Percentiles rank a stretch among this genome's conserved stretches.
Evolutionary conservation across 306 rosid genomes (phyloP).

Genomic region (Elaeagnus macrophylla): DNA sequence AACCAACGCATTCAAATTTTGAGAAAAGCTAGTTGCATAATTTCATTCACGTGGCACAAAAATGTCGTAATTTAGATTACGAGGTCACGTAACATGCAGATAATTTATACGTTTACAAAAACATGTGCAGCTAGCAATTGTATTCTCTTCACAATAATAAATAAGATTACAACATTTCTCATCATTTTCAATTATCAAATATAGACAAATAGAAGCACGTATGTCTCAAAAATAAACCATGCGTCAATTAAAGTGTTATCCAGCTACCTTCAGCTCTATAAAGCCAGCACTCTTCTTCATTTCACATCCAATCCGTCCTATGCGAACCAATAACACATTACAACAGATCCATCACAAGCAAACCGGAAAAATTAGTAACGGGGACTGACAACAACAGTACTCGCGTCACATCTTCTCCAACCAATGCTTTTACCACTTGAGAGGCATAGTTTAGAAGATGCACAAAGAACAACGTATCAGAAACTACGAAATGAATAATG

Average conservation of each 20-base stretch:
- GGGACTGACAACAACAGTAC: neutral
- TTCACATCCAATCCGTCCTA: neutral
- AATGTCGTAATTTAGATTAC: no score
- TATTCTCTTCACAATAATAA: no score
- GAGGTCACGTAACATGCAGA: no score
- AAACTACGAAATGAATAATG: neutral
- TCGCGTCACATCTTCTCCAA: neutral
- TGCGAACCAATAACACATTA: neutral
- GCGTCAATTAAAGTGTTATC: slow-evolving; percentile 13
- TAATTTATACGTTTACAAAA: no score
- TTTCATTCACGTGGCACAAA: no score
- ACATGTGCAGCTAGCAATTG: no score
- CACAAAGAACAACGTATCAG: neutral
- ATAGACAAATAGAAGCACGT: neutral
- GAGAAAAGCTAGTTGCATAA: no score
- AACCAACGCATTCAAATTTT: no score
- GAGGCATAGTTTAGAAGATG: neutral
- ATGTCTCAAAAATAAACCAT: neutral
- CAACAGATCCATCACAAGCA: neutral
- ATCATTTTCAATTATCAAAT: neutral
- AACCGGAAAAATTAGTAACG: neutral
- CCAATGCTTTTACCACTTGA: no score
- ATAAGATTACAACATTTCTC: neutral
- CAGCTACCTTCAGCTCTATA: neutral
- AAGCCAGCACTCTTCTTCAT: neutral